Conservation (phyloP, 2,329 filamentous ascomycete species). For the Fusarium nematophilum region DNA sequence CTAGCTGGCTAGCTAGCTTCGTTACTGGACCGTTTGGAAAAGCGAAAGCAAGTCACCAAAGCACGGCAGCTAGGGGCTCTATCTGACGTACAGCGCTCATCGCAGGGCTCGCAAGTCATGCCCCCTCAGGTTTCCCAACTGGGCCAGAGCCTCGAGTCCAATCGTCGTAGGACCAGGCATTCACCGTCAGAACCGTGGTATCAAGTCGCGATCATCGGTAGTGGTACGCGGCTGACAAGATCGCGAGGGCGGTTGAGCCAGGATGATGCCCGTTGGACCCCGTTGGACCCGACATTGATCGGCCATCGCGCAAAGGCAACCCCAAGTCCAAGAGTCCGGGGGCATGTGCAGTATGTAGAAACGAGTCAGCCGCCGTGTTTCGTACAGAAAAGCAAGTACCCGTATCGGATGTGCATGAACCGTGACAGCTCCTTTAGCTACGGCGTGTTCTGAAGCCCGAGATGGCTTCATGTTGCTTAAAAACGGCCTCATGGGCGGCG, state of each 20-base stretch:
- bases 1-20: no score
- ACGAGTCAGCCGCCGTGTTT: slow-evolving; percentile 17
- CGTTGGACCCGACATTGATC: slow-evolving; percentile 30
- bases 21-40: slow-evolving; percentile 14
- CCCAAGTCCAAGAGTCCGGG: slow-evolving; percentile 22
- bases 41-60: slow-evolving; percentile 28
- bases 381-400: slow-evolving; percentile 26
- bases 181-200: slow-evolving; percentile 12
- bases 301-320: slow-evolving; percentile 18
- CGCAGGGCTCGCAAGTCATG: slow-evolving; percentile 46
- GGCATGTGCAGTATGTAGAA: slow-evolving; percentile 18
- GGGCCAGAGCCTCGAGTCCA: slow-evolving; percentile 4
- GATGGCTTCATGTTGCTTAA: slow-evolving; percentile 23
- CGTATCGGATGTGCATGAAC: slow-evolving; percentile 36
- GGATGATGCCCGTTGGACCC: slow-evolving; percentile 22
- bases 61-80: slow-evolving; percentile 25
- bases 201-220: slow-evolving; percentile 19
- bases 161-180: slow-evolving; percentile 4
- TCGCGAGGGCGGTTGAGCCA: slow-evolving; percentile 17
- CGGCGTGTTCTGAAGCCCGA: background rate
- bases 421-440: slow-evolving; percentile 29
- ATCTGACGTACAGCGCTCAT: slow-evolving; percentile 40
- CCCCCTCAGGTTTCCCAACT: slow-evolving; percentile 31
- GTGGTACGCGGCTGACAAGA: slow-evolving; percentile 22
- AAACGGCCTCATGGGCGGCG: slow-evolving; percentile 20